Evolutionary conservation across 179 eudicot species (phyloP).

Genomic region (Pouteria campechiana): DNA sequence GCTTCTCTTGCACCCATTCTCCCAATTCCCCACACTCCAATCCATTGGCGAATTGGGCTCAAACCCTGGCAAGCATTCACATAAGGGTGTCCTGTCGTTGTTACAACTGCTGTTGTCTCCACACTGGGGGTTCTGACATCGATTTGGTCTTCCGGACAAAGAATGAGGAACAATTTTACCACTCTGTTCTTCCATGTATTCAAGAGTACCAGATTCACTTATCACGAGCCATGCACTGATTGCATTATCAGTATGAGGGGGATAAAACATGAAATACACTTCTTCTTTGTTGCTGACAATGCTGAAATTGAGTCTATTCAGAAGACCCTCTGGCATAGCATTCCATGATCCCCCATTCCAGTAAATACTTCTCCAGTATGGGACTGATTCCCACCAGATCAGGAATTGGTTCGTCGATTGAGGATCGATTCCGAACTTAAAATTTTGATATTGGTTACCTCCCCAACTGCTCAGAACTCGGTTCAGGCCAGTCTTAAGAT

Average conservation of each 20-base stretch:
- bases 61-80: slow-evolving; percentile 10
- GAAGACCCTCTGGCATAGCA: too few relatives aligned
- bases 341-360: background rate
- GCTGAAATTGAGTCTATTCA: too few relatives aligned
- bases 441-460: slow-evolving; percentile 5
- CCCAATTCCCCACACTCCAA: background rate
- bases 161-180: too few relatives aligned
- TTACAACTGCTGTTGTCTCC: slow-evolving; percentile 2
- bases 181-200: too few relatives aligned
- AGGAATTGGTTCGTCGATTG: background rate
- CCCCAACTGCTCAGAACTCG: slow-evolving; percentile 14
- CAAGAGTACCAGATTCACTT: too few relatives aligned
- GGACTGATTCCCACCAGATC: background rate
- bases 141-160: too few relatives aligned
- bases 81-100: background rate
- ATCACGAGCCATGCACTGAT: background rate
- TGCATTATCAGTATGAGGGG: background rate
- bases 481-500: too few relatives aligned
- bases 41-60: background rate
- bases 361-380: slow-evolving; percentile 13
- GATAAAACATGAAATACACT: background rate
- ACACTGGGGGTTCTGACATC: slow-evolving; percentile 12
- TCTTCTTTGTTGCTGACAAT: background rate
- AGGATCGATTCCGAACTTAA: background rate
- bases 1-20: slow-evolving; percentile 2